These are phyloP conservation scores for Penicillium frequentans DNA, from an alignment of 2,329 filamentous ascomycete genomes.

Conservation along the genomic window DNA sequence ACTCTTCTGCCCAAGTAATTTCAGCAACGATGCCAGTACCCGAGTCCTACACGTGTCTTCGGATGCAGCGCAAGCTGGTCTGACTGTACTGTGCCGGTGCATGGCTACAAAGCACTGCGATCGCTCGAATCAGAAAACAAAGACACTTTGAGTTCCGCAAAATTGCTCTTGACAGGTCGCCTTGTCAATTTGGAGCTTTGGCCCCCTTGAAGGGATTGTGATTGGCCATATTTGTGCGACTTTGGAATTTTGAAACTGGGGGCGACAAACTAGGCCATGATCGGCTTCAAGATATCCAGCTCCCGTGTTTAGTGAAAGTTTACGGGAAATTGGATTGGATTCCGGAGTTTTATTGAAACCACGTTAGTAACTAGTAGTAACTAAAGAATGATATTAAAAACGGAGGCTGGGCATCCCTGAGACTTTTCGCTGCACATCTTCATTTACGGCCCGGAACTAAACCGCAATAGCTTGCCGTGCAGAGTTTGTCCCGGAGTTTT, in stretches of 20 bases:
- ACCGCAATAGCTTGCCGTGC: not conserved
- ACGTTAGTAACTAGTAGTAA: not conserved
- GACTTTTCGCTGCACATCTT: not conserved
- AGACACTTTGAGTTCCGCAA: not conserved
- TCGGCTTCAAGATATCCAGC: constrained; percentile 4
- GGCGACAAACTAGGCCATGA: constrained; percentile 6
- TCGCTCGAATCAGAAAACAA: not conserved
- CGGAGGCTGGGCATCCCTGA: not conserved
- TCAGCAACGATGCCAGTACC: not conserved
- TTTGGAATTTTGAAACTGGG: constrained; percentile 10
- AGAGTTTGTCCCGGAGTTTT: not conserved
- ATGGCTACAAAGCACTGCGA: not conserved
- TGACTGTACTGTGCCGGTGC: not conserved
- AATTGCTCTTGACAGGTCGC: not conserved
- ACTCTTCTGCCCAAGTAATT: not conserved
- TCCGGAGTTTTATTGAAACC: not conserved
- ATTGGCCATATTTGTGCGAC: constrained; percentile 7
- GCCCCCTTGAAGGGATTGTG: not conserved
- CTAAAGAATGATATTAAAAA: not conserved
- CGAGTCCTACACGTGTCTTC: not conserved
- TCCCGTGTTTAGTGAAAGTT: not conserved
- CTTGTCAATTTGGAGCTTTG: constrained; percentile 5
- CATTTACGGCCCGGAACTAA: not conserved
- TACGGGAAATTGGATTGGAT: not conserved
- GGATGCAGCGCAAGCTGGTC: not conserved